Evolutionary conservation across 2,329 filamentous ascomycete genomes (phyloP).

Genomic region (Aspergillus tamarii): DNA sequence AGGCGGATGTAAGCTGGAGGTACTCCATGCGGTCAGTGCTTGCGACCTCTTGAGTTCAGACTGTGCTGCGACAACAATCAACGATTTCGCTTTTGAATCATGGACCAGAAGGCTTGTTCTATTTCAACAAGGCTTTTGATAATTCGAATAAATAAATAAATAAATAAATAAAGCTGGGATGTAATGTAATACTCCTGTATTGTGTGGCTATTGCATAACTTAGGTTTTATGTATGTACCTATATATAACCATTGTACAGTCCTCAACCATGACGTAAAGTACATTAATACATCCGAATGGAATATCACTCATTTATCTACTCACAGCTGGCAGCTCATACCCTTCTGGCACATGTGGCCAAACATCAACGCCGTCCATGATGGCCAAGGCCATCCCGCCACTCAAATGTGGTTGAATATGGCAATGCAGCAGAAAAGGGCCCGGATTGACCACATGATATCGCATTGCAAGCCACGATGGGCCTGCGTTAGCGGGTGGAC

Average conservation of each 20-base stretch:
- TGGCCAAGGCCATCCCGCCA: slow-evolving; percentile 54
- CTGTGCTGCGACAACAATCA: too few relatives aligned
- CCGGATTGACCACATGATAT: slow-evolving; percentile 54
- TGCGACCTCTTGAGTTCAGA: too few relatives aligned
- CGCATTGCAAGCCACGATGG: slow-evolving; percentile 49
- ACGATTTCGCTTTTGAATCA: not conserved
- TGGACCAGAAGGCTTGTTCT: not conserved
- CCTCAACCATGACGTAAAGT: not conserved
- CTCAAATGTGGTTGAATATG: slow-evolving; percentile 55
- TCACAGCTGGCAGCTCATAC: slow-evolving; percentile 1
- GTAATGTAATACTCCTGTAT: too few relatives aligned
- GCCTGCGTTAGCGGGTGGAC: slow-evolving; percentile 33
- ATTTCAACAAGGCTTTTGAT: too few relatives aligned
- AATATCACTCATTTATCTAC: not conserved
- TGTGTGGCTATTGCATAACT: too few relatives aligned
- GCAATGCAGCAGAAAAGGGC: slow-evolving; percentile 56
- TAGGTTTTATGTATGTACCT: too few relatives aligned
- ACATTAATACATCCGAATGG: not conserved
- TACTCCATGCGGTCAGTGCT: too few relatives aligned
- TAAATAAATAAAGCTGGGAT: too few relatives aligned
- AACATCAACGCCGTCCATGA: slow-evolving; percentile 54
- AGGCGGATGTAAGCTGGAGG: not conserved
- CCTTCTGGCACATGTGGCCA: slow-evolving; percentile 42
- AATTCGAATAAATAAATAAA: too few relatives aligned
- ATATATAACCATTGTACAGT: not conserved